Percentiles rank a stretch among this genome's conserved stretches.
phyloP scores from a whole-genome alignment of 2,329 filamentous ascomycete genomes.

The Diplocarpon rosae region DNA sequence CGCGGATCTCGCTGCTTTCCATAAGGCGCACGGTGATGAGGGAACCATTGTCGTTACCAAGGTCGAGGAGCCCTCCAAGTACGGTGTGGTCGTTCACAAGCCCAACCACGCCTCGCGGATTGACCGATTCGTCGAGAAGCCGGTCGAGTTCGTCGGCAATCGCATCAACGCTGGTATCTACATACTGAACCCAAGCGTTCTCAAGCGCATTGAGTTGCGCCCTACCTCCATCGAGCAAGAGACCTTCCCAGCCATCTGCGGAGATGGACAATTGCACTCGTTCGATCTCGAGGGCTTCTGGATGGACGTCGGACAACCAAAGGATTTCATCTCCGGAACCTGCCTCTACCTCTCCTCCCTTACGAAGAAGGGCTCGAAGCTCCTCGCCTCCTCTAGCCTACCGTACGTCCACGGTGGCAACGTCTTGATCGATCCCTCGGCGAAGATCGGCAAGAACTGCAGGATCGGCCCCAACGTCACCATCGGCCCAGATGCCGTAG shows the following conservation, averaged over 20 bases:
- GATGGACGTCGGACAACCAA: constrained; percentile 99
- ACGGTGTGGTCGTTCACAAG: constrained; percentile 97
- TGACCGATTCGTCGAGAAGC: constrained; percentile 99
- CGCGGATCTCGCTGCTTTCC: constrained; percentile 78
- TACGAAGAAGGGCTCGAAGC: constrained; percentile 79
- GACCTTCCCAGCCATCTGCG: constrained; percentile 90
- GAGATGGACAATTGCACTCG: constrained; percentile 83
- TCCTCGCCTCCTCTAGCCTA: constrained; percentile 62
- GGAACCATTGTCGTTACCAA: constrained; percentile 98
- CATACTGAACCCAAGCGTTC: constrained; percentile 86
- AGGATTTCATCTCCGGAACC: constrained; percentile 93
- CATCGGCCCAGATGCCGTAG: constrained; percentile 82
- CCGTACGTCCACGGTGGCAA: constrained; percentile 87
- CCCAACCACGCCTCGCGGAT: constrained; percentile 82
- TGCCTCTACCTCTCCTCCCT: constrained; percentile 93
- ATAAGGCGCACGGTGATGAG: constrained; percentile 86
- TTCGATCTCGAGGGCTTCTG: constrained; percentile 97
- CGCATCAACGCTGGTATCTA: constrained; percentile 98
- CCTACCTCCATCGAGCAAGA: constrained; percentile 98
- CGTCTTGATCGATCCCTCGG: constrained; percentile 84
- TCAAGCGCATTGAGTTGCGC: constrained; percentile 86
- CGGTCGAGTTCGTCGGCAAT: constrained; percentile 96
- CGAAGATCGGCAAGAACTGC: constrained; percentile 97
- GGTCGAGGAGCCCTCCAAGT: constrained; percentile 98
- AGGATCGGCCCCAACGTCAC: constrained; percentile 95